phyloP scores from a whole-genome alignment of 306 rosid genomes.

The Casuarina cunninghamiana region DNA sequence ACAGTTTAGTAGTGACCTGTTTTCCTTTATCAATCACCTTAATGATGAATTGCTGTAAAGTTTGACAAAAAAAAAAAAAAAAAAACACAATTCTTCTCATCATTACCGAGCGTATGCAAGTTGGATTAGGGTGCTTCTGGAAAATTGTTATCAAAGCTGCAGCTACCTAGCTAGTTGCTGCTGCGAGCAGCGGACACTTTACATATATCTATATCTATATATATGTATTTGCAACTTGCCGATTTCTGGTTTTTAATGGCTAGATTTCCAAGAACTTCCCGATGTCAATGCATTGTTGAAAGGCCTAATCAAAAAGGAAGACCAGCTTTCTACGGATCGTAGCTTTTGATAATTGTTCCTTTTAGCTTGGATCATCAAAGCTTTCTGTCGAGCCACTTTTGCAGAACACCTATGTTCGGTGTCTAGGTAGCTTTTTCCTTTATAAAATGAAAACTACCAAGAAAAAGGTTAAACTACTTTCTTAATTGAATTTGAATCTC shows the following conservation, averaged over 20 bases:
- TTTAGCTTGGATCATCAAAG: neutral
- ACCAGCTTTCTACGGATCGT: neutral
- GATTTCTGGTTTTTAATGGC: neutral
- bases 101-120: slow-evolving; percentile 29
- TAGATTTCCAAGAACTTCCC: neutral
- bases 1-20: neutral
- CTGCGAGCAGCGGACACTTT: neutral
- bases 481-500: neutral
- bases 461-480: neutral
- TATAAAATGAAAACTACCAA: neutral
- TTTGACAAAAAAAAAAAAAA: neutral
- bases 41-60: slow-evolving; percentile 24
- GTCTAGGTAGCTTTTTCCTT: neutral
- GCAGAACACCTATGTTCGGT: neutral
- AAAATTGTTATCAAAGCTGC: slow-evolving; percentile 13
- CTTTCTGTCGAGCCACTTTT: neutral
- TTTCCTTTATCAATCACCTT: slow-evolving; percentile 33
- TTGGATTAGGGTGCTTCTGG: slow-evolving; percentile 16
- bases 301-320: neutral
- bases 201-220: neutral
- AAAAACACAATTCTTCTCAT: slow-evolving; percentile 22
- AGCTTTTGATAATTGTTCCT: neutral
- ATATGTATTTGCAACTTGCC: neutral
- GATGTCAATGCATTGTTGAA: neutral
- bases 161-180: neutral